These are phyloP conservation scores for Solanum habrochaites DNA, from an alignment of 257 asterid genomes.

Conservation along the genomic window DNA sequence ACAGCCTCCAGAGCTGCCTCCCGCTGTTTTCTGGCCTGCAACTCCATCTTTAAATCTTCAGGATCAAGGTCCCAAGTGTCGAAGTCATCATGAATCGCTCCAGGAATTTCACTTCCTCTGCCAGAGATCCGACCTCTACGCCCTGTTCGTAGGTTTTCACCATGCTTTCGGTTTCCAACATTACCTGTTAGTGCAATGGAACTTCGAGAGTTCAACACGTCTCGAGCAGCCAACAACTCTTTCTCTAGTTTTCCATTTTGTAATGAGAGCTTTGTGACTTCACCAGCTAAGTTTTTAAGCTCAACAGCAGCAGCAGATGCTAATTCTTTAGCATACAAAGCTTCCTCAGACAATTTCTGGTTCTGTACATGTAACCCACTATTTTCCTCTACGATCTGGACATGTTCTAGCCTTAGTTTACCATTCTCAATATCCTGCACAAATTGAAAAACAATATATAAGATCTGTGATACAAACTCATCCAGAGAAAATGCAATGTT, in stretches of 20 bases:
- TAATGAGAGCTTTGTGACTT: constrained; percentile 83
- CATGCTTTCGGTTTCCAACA: constrained; percentile 46
- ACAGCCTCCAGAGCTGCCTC: constrained; percentile 84
- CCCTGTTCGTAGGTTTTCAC: constrained; percentile 39
- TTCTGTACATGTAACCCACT: constrained; percentile 80
- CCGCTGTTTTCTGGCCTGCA: constrained; percentile 84
- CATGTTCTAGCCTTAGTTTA: constrained; percentile 65
- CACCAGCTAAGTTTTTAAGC: constrained; percentile 83
- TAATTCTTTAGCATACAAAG: constrained; percentile 93
- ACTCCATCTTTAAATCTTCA: constrained; percentile 75
- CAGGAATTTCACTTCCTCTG: constrained; percentile 44
- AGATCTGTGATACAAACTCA: neutral
- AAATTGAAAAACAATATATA: neutral
- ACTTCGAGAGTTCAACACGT: constrained; percentile 40
- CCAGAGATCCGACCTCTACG: constrained; percentile 56
- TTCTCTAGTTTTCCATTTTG: constrained; percentile 77
- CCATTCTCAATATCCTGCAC: constrained; percentile 83
- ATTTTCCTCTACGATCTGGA: constrained; percentile 70
- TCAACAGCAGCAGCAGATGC: constrained; percentile 99
- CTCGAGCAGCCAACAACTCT: constrained; percentile 62
- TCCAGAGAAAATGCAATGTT: neutral
- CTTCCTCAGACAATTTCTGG: constrained; percentile 89
- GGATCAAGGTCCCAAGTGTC: constrained; percentile 71
- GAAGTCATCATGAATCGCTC: constrained; percentile 50
- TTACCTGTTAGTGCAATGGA: constrained; percentile 25